Conservation (phyloP, 306 rosid species). For the Prunus salicina region DNA sequence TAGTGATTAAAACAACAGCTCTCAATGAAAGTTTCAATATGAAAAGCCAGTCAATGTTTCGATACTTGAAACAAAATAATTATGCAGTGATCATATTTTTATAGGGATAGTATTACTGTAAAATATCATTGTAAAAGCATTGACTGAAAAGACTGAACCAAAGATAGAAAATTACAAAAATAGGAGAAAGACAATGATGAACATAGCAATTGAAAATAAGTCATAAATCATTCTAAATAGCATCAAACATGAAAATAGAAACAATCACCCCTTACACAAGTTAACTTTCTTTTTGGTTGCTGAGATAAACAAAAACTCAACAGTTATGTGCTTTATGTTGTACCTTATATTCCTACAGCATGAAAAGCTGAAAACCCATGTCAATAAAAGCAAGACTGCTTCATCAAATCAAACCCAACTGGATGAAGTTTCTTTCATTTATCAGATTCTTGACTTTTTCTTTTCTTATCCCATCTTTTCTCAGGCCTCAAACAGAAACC, state of each 20-base stretch:
- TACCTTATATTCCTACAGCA: neutral
- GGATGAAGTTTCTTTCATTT: neutral
- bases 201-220: neutral
- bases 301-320: neutral
- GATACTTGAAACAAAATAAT: too few relatives aligned
- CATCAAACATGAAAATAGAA: neutral
- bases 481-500: neutral
- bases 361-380: slow-evolving; percentile 9
- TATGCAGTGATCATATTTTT: neutral
- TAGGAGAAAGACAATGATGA: neutral
- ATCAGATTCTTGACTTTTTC: neutral
- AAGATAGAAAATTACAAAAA: neutral
- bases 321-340: neutral
- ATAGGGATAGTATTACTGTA: neutral
- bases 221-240: neutral
- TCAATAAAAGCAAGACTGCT: neutral
- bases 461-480: neutral
- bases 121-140: neutral
- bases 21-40: neutral
- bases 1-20: neutral
- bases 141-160: neutral
- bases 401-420: neutral
- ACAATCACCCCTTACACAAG: neutral
- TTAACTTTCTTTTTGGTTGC: slow-evolving; percentile 16
- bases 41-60: neutral